Evolutionary conservation across 129 eudicot species (phyloP).

Genomic region (Lactuca sativa): DNA sequence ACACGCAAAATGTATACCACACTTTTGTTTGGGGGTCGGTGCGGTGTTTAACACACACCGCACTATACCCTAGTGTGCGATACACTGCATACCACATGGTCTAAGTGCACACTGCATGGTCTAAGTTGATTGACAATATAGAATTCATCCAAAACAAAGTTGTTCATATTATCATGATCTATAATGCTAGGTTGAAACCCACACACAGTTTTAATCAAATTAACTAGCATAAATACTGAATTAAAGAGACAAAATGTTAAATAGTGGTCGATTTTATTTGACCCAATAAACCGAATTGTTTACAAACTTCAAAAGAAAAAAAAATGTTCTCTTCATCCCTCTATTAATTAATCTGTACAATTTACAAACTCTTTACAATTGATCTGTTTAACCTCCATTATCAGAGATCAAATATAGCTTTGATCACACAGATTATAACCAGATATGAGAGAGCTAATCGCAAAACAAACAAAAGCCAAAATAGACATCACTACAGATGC

Average conservation of each 20-base stretch:
- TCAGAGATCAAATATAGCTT: conserved; percentile 34
- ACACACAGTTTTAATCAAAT: too few relatives aligned
- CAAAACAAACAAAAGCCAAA: conserved; percentile 68
- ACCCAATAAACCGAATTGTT: neutral
- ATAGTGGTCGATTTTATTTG: neutral
- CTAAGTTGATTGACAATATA: too few relatives aligned
- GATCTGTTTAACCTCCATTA: neutral
- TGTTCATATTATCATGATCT: too few relatives aligned
- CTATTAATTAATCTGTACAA: conserved; percentile 7
- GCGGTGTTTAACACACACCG: too few relatives aligned
- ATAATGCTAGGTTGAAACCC: too few relatives aligned
- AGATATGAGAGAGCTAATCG: conserved; percentile 74
- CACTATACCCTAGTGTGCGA: too few relatives aligned
- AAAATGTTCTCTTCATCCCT: neutral
- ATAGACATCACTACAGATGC: conserved; percentile 81
- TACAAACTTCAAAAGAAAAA: conserved; percentile 4
- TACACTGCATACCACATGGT: too few relatives aligned
- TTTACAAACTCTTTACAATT: conserved; percentile 10
- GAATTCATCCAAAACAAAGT: too few relatives aligned
- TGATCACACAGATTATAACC: conserved; percentile 80
- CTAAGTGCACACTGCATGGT: too few relatives aligned
- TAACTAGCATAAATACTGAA: too few relatives aligned
- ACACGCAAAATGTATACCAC: too few relatives aligned
- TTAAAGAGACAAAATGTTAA: neutral
- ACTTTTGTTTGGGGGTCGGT: too few relatives aligned